Base-by-base conservation (phyloP, 805 yeast species). In the Pichia thaimueangensis region DNA sequence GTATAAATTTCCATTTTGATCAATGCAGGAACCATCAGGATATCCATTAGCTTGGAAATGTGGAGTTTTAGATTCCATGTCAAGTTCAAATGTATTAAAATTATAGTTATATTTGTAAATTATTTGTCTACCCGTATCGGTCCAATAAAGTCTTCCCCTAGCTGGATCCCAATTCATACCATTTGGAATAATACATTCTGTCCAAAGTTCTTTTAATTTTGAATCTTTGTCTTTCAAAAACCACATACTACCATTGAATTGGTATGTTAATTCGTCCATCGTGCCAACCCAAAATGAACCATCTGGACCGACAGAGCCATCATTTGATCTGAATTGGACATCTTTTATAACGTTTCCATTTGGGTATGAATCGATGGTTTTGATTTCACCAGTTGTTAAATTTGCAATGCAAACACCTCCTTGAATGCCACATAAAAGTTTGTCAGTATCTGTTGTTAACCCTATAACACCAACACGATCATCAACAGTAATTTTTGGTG, bases 211-310 rank as follows among this genome's bases (percentile, higher is more conserved):
- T 10, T 59, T 59, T 1, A 62, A 50, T 2, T 55, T 51, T 5
- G 55, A 56, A 9, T 60, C 58, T 13, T 53, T 47, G 13, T 67
- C 53, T 30, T 66, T 63, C 40, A 69, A 64, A 32, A 69, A 65
- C 53, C 73, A 68, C 35, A 80, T 54, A 37, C 68, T 68, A 1
- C 96, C 96, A 1, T 66, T 17, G 2, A 15, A 30, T 32, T 15
- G 16, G 2, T 16, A 25, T 17, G 34, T 42, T 2, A 15, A 29
- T 28, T 54, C 52, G 41, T 70, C 69, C 95, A 88, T 88, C 17
- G 89, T 69, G 1, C 96, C 96, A 38, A 85, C 76, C 74, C 85
- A 82, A 39, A 87, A 72, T 47, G 80, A 71, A 1, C 96, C 95
- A 54, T 75, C 65, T 4, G 85, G 82, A 46, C 86, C 88, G 31